phyloP scores from a whole-genome alignment of 345 rosid genomes.

The Eucalyptus camaldulensis region DNA sequence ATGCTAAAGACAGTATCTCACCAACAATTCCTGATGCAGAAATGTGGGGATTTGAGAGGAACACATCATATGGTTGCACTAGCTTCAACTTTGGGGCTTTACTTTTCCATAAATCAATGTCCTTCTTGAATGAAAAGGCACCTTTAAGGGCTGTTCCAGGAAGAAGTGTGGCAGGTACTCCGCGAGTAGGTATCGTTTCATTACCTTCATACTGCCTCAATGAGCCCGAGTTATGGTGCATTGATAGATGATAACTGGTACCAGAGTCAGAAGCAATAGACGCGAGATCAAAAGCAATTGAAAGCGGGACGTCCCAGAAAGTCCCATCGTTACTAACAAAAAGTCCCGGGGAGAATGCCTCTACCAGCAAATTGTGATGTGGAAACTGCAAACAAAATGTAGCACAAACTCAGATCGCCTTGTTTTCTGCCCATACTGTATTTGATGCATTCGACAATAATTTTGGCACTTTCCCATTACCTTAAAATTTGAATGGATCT shows the following conservation, averaged over 20 bases:
- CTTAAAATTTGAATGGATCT: background rate
- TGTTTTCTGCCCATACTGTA: background rate
- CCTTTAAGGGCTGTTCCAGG: slow-evolving; percentile 56
- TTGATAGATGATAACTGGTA: slow-evolving; percentile 48
- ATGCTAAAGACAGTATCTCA: slow-evolving; percentile 11
- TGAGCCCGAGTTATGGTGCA: slow-evolving; percentile 46
- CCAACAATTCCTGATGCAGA: slow-evolving; percentile 72
- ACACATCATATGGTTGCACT: slow-evolving; percentile 65
- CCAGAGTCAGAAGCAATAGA: slow-evolving; percentile 62
- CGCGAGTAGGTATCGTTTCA: slow-evolving; percentile 11
- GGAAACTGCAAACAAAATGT: slow-evolving; percentile 43
- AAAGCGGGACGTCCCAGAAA: slow-evolving; percentile 84
- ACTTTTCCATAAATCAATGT: slow-evolving; percentile 72
- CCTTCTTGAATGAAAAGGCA: slow-evolving; percentile 53
- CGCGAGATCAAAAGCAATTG: slow-evolving; percentile 55
- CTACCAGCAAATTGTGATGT: slow-evolving; percentile 46
- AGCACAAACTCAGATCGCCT: background rate
- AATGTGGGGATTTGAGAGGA: slow-evolving; percentile 70
- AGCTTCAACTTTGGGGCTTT: slow-evolving; percentile 40
- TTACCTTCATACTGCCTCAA: slow-evolving; percentile 19
- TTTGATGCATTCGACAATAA: background rate
- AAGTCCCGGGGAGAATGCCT: slow-evolving; percentile 71
- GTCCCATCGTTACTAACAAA: slow-evolving; percentile 49
- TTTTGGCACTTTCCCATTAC: background rate
- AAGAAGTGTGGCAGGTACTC: slow-evolving; percentile 47